Evolutionary conservation across 1,139 yeast genomes (phyloP).

Genomic region (Debaryomycetaceae sp.): DNA sequence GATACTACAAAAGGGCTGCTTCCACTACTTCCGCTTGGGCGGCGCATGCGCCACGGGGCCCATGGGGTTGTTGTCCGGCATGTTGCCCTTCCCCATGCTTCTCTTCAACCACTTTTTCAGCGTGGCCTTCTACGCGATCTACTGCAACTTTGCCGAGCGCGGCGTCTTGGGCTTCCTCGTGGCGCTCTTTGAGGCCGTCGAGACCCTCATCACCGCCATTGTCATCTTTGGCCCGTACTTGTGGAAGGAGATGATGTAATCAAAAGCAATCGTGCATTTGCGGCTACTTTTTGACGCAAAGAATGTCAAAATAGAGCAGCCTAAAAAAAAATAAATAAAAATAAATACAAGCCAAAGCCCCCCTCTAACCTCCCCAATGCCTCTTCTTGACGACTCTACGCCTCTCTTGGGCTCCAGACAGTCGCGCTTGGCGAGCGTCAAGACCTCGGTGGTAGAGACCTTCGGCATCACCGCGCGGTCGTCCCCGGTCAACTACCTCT

Average conservation of each 20-base stretch:
- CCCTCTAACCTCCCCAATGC: slow-evolving; percentile 4
- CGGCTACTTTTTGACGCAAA: background rate
- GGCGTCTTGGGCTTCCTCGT: slow-evolving; percentile 70
- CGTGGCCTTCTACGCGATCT: slow-evolving; percentile 83
- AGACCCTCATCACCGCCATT: slow-evolving; percentile 69
- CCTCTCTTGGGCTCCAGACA: slow-evolving; percentile 7
- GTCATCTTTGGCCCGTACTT: slow-evolving; percentile 76
- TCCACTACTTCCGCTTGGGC: slow-evolving; percentile 77
- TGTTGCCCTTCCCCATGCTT: slow-evolving; percentile 67
- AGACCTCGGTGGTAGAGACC: slow-evolving; percentile 4
- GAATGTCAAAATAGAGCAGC: slow-evolving; percentile 1
- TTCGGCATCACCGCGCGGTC: slow-evolving; percentile 40
- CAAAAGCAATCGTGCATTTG: background rate
- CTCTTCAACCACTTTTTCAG: slow-evolving; percentile 82
- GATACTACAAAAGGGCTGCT: slow-evolving; percentile 84
- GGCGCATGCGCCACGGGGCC: slow-evolving; percentile 80
- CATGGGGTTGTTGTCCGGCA: slow-evolving; percentile 77
- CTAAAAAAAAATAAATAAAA: background rate
- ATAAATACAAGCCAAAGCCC: background rate
- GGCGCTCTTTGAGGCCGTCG: slow-evolving; percentile 67
- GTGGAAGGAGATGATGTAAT: slow-evolving; percentile 39
- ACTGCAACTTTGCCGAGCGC: slow-evolving; percentile 58
- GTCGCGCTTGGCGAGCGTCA: background rate
- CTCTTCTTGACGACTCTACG: slow-evolving; percentile 8
- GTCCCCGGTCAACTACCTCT: slow-evolving; percentile 72